Percentiles rank a stretch among this genome's conserved stretches.
Evolutionary conservation across 352 stramenopile genomes (phyloP).

Genomic region (Phytopythium chamaehyphon): DNA sequence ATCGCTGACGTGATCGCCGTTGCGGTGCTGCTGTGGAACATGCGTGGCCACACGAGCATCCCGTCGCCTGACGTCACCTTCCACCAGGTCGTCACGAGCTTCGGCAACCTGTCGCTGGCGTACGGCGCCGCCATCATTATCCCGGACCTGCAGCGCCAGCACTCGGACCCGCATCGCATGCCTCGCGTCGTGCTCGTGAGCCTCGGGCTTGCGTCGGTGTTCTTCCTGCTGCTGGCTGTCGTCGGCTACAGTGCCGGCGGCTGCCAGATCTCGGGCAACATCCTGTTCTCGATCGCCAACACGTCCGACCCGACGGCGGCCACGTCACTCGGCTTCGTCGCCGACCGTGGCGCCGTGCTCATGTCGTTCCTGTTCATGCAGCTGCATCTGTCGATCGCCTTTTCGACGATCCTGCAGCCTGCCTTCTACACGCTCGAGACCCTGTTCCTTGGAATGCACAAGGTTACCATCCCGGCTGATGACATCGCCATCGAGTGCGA

Average conservation of each 20-base stretch:
- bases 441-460: constrained; percentile 47
- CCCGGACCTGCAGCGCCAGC: constrained; percentile 42
- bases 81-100: constrained; percentile 34
- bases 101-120: constrained; percentile 51
- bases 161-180: constrained; percentile 45
- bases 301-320: constrained; percentile 16
- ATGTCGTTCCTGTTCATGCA: constrained; percentile 54
- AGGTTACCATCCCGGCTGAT: neutral
- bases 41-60: constrained; percentile 27
- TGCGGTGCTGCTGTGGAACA: constrained; percentile 28
- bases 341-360: constrained; percentile 30
- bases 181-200: constrained; percentile 38
- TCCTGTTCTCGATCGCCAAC: constrained; percentile 43
- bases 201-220: constrained; percentile 25
- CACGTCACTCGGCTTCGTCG: constrained; percentile 31
- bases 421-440: constrained; percentile 48
- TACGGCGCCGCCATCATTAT: constrained; percentile 56
- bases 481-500: constrained; percentile 9
- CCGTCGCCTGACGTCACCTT: constrained; percentile 31
- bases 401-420: constrained; percentile 41
- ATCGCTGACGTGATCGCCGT: constrained; percentile 37
- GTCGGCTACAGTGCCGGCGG: constrained; percentile 32
- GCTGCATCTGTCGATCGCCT: constrained; percentile 52
- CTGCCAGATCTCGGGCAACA: constrained; percentile 54
- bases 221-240: constrained; percentile 33